Evolutionary conservation across 164 flowering plant species (phyloP).

Genomic region (Warburgia ugandensis): DNA sequence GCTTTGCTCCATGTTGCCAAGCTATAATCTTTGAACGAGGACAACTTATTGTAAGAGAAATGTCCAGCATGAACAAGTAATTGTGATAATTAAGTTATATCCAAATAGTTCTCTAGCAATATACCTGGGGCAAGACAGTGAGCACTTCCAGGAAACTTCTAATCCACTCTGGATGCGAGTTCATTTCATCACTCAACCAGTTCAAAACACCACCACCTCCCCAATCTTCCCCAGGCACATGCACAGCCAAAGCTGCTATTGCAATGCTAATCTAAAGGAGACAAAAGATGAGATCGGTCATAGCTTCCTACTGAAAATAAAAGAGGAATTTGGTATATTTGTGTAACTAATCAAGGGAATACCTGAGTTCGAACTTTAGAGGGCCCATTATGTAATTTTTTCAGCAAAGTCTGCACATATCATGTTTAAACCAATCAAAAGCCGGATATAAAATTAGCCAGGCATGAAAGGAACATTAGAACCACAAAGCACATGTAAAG

Average conservation of each 20-base stretch:
- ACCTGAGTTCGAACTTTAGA: conserved; percentile 98
- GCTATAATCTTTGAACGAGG: neutral
- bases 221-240: conserved; percentile 93
- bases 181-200: conserved; percentile 92
- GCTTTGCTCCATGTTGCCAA: too few relatives aligned
- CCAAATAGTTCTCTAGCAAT: neutral
- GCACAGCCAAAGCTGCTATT: conserved; percentile 96
- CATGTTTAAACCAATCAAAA: conserved; percentile 12
- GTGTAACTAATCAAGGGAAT: conserved; percentile 10
- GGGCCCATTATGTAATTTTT: conserved; percentile 79
- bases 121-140: conserved; percentile 92
- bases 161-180: conserved; percentile 72
- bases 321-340: neutral
- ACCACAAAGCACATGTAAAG: too few relatives aligned
- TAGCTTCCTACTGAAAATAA: neutral
- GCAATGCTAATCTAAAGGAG: conserved; percentile 86
- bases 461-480: neutral
- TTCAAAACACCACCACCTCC: conserved; percentile 88
- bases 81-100: neutral
- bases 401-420: conserved; percentile 67
- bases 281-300: conserved; percentile 11
- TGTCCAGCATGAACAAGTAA: too few relatives aligned
- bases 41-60: neutral
- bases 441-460: too few relatives aligned
- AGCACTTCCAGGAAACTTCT: conserved; percentile 88